Evolutionary conservation across 768 basidiomycete species (phyloP).

Genomic region (Naganishia vishniacii): DNA sequence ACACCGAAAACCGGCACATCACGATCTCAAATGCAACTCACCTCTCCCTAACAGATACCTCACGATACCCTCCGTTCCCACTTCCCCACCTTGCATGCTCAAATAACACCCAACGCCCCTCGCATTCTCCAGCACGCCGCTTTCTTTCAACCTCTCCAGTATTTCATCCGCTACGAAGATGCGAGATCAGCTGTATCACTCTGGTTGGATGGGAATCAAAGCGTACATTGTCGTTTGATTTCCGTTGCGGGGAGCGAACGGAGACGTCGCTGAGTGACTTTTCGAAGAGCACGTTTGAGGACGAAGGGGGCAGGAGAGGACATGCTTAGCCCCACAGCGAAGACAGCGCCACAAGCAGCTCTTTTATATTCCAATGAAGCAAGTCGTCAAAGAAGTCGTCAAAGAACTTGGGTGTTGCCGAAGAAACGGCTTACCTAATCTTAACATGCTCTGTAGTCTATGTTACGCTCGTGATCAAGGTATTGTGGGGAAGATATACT

Average conservation of each 20-base stretch:
- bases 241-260: not conserved
- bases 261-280: constrained; percentile 10
- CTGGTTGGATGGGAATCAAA: not conserved
- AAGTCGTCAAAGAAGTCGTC: no score
- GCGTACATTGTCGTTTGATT: constrained; percentile 16
- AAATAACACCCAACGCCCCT: constrained; percentile 25
- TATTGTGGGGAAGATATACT: no score
- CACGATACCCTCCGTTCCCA: constrained; percentile 18
- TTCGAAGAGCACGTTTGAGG: constrained; percentile 19
- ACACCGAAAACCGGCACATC: no score
- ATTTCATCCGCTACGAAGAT: constrained; percentile 16
- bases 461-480: no score
- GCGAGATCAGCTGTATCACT: not conserved
- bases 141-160: not conserved
- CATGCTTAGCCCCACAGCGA: no score
- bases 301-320: not conserved
- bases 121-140: constrained; percentile 10
- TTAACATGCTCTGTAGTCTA: no score
- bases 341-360: no score
- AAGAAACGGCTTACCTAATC: no score
- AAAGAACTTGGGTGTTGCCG: no score
- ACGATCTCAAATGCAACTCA: not conserved
- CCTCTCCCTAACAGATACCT: constrained; percentile 15
- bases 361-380: no score
- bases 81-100: constrained; percentile 24